Evolutionary conservation across 352 stramenopile species (phyloP).

Genomic region (Globisporangium barbulae): DNA sequence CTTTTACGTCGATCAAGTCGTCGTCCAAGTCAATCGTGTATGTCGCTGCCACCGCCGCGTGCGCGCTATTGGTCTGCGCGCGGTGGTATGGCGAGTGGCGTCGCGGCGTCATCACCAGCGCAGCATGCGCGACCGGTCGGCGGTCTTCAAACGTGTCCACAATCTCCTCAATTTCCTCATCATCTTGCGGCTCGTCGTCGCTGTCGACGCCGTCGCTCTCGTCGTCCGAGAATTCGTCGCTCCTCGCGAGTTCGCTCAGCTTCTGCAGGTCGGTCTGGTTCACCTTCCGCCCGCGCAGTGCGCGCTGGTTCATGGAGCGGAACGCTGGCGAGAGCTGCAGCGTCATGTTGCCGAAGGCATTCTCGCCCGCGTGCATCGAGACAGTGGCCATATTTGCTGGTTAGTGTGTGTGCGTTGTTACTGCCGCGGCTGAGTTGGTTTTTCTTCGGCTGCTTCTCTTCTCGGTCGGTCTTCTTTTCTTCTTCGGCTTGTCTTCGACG

Average conservation of each 20-base stretch:
- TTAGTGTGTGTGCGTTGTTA: neutral
- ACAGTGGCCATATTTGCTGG: conserved; percentile 42
- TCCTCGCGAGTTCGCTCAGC: conserved; percentile 63
- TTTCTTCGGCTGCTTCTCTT: neutral
- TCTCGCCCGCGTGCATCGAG: conserved; percentile 50
- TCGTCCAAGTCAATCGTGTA: conserved; percentile 41
- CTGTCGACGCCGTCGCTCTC: conserved; percentile 72
- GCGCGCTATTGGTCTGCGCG: conserved; percentile 49
- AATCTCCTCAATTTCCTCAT: conserved; percentile 18
- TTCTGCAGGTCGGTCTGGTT: conserved; percentile 43
- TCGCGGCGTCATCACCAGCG: conserved; percentile 13
- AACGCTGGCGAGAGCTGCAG: conserved; percentile 55
- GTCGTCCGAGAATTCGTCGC: conserved; percentile 80
- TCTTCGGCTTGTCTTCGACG: conserved; percentile 3
- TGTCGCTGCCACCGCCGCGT: conserved; percentile 34
- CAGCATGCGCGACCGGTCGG: neutral
- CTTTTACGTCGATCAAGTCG: conserved; percentile 43
- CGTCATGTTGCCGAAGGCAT: conserved; percentile 45
- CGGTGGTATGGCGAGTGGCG: conserved; percentile 21
- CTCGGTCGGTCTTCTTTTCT: neutral
- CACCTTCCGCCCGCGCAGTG: conserved; percentile 27
- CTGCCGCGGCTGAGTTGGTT: neutral
- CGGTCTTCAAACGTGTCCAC: conserved; percentile 17
- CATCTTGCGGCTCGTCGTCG: conserved; percentile 41
- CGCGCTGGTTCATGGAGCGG: conserved; percentile 41